Evolutionary conservation across 2,329 filamentous ascomycete genomes (phyloP), one percentile per base, ranked within the genome.

Genomic region (Onygenales sp.): DNA sequence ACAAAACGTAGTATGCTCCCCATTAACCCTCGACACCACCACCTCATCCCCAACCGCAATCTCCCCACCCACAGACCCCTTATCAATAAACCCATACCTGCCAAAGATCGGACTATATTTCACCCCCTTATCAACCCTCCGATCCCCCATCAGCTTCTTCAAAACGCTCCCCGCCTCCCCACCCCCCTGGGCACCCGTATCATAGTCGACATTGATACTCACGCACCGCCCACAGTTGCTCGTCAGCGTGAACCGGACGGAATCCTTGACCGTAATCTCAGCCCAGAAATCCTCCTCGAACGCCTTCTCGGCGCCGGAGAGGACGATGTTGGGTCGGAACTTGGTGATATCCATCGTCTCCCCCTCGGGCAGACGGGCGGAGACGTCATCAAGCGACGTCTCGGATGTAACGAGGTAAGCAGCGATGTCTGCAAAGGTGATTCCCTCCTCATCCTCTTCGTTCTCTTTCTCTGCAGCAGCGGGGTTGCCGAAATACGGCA

Each of bases 281-380:
- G 72, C 79, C 86, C 85, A 90, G 63, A 79, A 88, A 64, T 90
- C 86, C 66, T 90, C 86, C 10, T 84, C 83, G 64, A 80, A 90
- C 1, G 80, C 68, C 27, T 59, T 70, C 8, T 69, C 66, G 4
- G 79, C 76, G 2, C 82, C 83, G 39, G 79, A 78, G 1, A 89
- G 69, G 1, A 90, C 82, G 46, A 90, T 79, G 64, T 89, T 90
- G 0, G 86, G 84, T 38, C 87, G 80, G 66, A 89, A 87, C 61
- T 85, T 86, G 41, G 77, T 78, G 64, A 86, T 80, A 51, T 85
- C 82, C 71, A 86, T 77, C 17, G 71, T 63, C 33, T 76, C 67
- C 10, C 69, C 72, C 0, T 65, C 65, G 0, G 76, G 70, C 5
- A 89, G 68, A 3, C 83, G 76, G 5, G 66, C 65, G 36, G 79